A percentile compares a stretch with the other conserved stretches of the same genome.
Evolutionary conservation across 371 early-diverging fungal genomes (phyloP).

Genomic region (Apophysomyces variabilis): DNA sequence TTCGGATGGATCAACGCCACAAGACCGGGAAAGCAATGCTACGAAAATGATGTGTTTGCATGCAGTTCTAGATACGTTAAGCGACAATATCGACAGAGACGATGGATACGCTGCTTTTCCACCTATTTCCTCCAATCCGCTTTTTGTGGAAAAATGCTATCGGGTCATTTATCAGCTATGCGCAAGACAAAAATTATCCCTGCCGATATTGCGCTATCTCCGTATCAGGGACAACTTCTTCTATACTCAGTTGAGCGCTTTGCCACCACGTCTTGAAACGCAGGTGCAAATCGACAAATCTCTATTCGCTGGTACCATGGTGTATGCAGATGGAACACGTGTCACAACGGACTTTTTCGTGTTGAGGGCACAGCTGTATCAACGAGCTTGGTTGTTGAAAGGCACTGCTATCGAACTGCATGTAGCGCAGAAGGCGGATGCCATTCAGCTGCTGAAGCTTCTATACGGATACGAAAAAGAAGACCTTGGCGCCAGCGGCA

Average conservation of each 20-base stretch:
- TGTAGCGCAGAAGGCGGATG: constrained; percentile 32
- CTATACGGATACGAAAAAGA: constrained; percentile 27
- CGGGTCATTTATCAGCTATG: constrained; percentile 80
- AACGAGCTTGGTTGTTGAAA: constrained; percentile 86
- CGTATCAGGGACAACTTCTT: constrained; percentile 77
- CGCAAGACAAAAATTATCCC: constrained; percentile 65
- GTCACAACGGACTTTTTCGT: constrained; percentile 49
- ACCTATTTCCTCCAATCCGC: constrained; percentile 67
- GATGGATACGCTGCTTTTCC: constrained; percentile 27
- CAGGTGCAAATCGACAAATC: constrained; percentile 15
- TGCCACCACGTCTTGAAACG: constrained; percentile 35
- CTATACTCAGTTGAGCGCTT: constrained; percentile 52
- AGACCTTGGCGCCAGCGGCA: constrained; percentile 14
- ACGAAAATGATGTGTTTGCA: constrained; percentile 61
- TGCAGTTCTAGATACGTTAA: constrained; percentile 67
- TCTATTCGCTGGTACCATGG: constrained; percentile 20
- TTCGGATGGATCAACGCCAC: constrained; percentile 27
- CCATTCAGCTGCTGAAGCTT: constrained; percentile 15
- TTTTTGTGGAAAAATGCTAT: constrained; percentile 83
- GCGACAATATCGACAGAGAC: constrained; percentile 32
- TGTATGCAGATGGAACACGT: constrained; percentile 20
- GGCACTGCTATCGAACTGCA: constrained; percentile 83
- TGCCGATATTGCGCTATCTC: constrained; percentile 76
- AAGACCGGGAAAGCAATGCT: constrained; percentile 30
- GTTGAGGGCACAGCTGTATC: constrained; percentile 69